Conservation (phyloP, 108 stramenopile genomes). For the Fragilariopsis cylindrus region DNA sequence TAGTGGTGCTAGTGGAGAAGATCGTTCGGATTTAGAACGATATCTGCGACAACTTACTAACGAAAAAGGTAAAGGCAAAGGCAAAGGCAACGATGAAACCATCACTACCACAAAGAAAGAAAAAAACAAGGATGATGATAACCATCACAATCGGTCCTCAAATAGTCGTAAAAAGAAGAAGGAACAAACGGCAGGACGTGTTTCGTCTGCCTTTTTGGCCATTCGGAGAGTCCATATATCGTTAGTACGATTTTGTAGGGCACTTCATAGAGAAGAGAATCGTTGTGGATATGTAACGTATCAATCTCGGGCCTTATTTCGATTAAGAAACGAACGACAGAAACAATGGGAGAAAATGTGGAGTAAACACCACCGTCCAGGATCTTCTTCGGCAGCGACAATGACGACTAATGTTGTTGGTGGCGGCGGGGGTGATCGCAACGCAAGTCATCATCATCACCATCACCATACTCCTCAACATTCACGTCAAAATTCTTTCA, state of each 20-base stretch:
- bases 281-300: conserved; percentile 74
- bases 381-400: neutral
- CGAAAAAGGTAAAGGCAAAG: neutral
- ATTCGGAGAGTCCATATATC: conserved; percentile 73
- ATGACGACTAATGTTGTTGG: neutral
- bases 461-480: neutral
- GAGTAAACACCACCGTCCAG: neutral
- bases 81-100: neutral
- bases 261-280: conserved; percentile 73
- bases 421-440: neutral
- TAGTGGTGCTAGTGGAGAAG: conserved; percentile 6
- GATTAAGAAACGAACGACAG: conserved; percentile 41
- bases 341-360: conserved; percentile 32
- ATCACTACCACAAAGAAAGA: conserved; percentile 11
- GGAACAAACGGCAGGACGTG: conserved; percentile 10
- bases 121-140: neutral
- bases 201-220: conserved; percentile 44
- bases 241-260: conserved; percentile 68
- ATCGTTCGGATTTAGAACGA: conserved; percentile 30
- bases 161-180: neutral
- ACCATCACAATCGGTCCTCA: neutral
- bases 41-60: conserved; percentile 8
- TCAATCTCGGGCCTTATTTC: conserved; percentile 53
- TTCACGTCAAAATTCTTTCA: conserved; percentile 15
- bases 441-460: neutral